Conservation (phyloP, 495 filamentous ascomycete genomes). For the Trypethelium eluteriae region DNA sequence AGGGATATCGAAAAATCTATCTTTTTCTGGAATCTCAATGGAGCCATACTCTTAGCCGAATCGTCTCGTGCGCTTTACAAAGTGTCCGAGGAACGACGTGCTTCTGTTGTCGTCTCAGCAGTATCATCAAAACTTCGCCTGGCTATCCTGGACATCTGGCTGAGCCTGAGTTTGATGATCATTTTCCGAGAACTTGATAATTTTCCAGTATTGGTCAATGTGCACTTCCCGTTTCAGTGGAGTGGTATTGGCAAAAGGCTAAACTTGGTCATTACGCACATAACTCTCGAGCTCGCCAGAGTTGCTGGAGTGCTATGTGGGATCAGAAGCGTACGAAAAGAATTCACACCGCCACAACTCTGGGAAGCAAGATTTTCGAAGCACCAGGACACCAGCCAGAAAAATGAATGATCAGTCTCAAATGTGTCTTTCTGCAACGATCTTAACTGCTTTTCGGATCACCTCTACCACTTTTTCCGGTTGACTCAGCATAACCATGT, state of each 20-base stretch:
- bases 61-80: background rate
- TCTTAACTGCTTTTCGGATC: too few species aligned
- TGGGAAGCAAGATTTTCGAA: background rate
- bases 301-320: background rate
- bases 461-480: background rate
- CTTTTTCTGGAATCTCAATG: conserved; percentile 15
- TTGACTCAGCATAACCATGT: background rate
- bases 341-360: background rate
- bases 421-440: background rate
- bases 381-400: background rate
- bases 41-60: background rate
- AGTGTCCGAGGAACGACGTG: background rate
- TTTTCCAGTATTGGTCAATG: background rate
- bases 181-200: conserved; percentile 8
- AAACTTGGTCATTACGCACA: background rate
- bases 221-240: background rate
- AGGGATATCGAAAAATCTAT: conserved; percentile 5
- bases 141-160: background rate
- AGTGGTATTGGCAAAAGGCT: background rate
- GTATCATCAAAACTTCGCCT: background rate
- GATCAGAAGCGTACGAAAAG: background rate
- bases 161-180: background rate
- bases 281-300: background rate
- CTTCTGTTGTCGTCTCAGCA: background rate
- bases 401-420: background rate